Evolutionary conservation across 2,329 filamentous ascomycete genomes (phyloP).

Genomic region (Penicillium expansum): DNA sequence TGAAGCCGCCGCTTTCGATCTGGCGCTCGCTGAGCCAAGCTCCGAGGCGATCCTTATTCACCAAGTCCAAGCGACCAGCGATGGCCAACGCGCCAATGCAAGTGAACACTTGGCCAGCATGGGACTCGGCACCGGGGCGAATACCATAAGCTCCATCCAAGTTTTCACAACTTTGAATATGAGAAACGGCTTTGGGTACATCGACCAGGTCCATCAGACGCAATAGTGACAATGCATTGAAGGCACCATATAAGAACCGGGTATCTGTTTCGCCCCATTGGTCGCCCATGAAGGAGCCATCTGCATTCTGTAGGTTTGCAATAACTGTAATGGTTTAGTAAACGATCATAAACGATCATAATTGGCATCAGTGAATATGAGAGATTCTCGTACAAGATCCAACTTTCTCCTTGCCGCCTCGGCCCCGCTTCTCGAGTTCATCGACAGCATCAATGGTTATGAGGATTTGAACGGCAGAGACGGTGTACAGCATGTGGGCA

Average conservation of each 20-base stretch:
- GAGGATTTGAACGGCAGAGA: slow-evolving; percentile 91
- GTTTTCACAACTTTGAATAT: slow-evolving; percentile 81
- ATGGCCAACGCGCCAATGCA: slow-evolving; percentile 86
- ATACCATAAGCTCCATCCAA: slow-evolving; percentile 94
- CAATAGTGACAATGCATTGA: slow-evolving; percentile 86
- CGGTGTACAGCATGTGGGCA: slow-evolving; percentile 92
- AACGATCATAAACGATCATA: background rate
- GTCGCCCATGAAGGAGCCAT: slow-evolving; percentile 88
- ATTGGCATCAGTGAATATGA: slow-evolving; percentile 6
- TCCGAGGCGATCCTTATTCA: slow-evolving; percentile 77
- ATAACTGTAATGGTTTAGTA: slow-evolving; percentile 58
- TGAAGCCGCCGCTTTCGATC: slow-evolving; percentile 79
- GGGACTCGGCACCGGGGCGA: slow-evolving; percentile 85
- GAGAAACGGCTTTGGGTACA: slow-evolving; percentile 72
- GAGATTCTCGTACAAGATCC: slow-evolving; percentile 65
- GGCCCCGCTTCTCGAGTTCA: slow-evolving; percentile 70
- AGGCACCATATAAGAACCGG: slow-evolving; percentile 83
- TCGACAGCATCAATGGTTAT: slow-evolving; percentile 80
- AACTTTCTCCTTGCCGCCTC: slow-evolving; percentile 67
- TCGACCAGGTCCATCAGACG: slow-evolving; percentile 70
- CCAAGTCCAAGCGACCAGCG: slow-evolving; percentile 73
- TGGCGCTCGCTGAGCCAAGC: slow-evolving; percentile 94
- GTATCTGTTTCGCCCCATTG: slow-evolving; percentile 97
- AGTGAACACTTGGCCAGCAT: slow-evolving; percentile 93
- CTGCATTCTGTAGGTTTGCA: slow-evolving; percentile 75